phyloP scores from a whole-genome alignment of 2,329 filamentous ascomycete genomes.

The Ophiostoma sp. region DNA sequence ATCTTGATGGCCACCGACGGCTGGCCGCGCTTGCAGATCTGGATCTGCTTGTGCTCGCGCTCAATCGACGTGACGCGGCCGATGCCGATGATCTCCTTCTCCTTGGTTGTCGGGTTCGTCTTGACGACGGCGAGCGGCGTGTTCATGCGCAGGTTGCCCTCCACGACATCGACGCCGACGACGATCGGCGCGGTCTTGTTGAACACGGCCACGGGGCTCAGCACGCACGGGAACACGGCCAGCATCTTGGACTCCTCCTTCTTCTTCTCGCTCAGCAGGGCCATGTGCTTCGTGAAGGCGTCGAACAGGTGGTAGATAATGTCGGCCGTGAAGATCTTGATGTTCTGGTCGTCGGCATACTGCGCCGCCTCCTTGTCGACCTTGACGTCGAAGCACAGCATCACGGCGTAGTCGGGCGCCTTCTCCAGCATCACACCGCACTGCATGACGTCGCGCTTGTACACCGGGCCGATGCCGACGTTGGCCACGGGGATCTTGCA shows the following conservation, averaged over 20 bases:
- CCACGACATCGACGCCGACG: conserved; percentile 89
- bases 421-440: conserved; percentile 95
- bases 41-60: conserved; percentile 92
- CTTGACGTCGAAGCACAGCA: conserved; percentile 99
- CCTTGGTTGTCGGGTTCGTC: conserved; percentile 68
- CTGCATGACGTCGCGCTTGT: conserved; percentile 96
- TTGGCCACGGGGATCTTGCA: conserved; percentile 97
- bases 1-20: conserved; percentile 98
- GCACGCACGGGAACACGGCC: conserved; percentile 92
- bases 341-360: conserved; percentile 87
- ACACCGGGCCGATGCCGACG: conserved; percentile 94
- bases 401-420: conserved; percentile 89
- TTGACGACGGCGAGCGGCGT: conserved; percentile 87
- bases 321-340: conserved; percentile 97
- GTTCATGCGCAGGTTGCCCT: conserved; percentile 77
- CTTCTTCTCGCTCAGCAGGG: conserved; percentile 75
- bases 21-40: conserved; percentile 88
- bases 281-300: conserved; percentile 92
- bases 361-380: conserved; percentile 91
- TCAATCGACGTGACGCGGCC: conserved; percentile 97
- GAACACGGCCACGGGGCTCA: conserved; percentile 86
- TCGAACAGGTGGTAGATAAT: conserved; percentile 99
- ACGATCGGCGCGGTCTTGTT: conserved; percentile 98
- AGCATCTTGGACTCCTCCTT: conserved; percentile 95
- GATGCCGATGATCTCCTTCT: conserved; percentile 76